phyloP scores from a whole-genome alignment of 345 rosid species.

The Salix purpurea region DNA sequence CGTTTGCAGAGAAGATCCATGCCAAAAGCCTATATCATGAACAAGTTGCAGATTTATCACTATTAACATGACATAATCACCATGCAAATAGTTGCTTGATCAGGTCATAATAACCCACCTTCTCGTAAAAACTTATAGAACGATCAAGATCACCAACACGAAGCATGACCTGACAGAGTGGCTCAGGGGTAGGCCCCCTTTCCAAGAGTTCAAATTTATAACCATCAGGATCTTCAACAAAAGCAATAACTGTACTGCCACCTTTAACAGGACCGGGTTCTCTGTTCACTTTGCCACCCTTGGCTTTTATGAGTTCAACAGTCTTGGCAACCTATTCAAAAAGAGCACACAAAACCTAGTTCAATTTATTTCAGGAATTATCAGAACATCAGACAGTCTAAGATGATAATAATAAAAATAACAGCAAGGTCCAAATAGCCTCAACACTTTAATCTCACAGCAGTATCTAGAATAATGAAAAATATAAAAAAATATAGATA shows the following conservation, averaged over 20 bases:
- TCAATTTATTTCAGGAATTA: not conserved
- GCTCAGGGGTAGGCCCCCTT: slow-evolving; percentile 98
- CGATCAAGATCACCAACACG: slow-evolving; percentile 97
- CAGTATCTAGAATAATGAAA: not conserved
- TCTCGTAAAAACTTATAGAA: slow-evolving; percentile 83
- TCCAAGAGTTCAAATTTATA: slow-evolving; percentile 94
- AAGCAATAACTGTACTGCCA: slow-evolving; percentile 84
- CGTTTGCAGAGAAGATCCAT: slow-evolving; percentile 91
- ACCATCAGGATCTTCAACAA: slow-evolving; percentile 96
- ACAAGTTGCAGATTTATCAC: slow-evolving; percentile 11
- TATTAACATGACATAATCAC: not conserved
- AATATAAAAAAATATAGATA: not conserved
- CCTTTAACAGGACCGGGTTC: slow-evolving; percentile 97
- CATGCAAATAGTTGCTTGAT: not conserved
- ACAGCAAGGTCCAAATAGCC: not conserved
- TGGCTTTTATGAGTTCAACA: slow-evolving; percentile 83
- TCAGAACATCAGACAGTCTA: not conserved
- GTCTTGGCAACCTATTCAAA: slow-evolving; percentile 65
- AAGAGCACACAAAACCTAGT: not conserved
- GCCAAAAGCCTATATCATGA: slow-evolving; percentile 69
- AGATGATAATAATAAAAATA: not conserved
- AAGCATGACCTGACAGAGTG: slow-evolving; percentile 98
- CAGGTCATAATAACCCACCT: slow-evolving; percentile 44
- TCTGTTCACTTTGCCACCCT: slow-evolving; percentile 85
- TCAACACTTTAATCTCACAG: not conserved